Evolutionary conservation across 345 rosid genomes (phyloP).

Genomic region (Adansonia digitata): DNA sequence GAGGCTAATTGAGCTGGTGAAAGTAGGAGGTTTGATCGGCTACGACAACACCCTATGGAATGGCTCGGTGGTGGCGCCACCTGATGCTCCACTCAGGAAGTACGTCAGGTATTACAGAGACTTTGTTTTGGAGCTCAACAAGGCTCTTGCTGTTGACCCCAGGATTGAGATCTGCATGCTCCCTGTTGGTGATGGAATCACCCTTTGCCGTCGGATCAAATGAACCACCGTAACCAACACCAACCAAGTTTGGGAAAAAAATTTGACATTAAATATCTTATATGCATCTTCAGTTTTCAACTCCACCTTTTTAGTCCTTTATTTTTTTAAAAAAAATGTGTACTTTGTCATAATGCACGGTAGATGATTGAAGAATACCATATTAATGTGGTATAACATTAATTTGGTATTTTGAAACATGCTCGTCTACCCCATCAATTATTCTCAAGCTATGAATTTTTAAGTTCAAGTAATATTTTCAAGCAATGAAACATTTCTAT

Average conservation of each 20-base stretch:
- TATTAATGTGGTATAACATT: background rate
- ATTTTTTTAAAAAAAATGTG: background rate
- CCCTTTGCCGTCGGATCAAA: constrained; percentile 84
- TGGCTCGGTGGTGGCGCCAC: constrained; percentile 84
- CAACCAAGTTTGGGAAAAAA: background rate
- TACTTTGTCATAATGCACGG: background rate
- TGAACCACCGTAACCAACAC: constrained; percentile 16
- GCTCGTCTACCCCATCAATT: background rate
- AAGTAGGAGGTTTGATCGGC: constrained; percentile 86
- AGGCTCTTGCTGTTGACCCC: constrained; percentile 93
- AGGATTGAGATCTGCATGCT: constrained; percentile 97
- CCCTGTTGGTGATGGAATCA: constrained; percentile 93
- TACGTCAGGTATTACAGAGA: constrained; percentile 87
- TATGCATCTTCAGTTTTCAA: background rate
- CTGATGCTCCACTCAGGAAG: constrained; percentile 81
- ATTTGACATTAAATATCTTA: too few species aligned
- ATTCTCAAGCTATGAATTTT: background rate
- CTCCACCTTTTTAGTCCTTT: background rate
- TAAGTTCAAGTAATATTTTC: background rate
- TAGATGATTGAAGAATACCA: constrained; percentile 6
- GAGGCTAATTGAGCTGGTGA: constrained; percentile 73
- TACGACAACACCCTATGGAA: constrained; percentile 98
- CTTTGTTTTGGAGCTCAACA: constrained; percentile 88
- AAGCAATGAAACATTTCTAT: background rate
- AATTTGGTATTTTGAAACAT: background rate